Evolutionary conservation across 1,284 basidiomycete genomes (phyloP).

Genomic region (Prillingera fragicola): DNA sequence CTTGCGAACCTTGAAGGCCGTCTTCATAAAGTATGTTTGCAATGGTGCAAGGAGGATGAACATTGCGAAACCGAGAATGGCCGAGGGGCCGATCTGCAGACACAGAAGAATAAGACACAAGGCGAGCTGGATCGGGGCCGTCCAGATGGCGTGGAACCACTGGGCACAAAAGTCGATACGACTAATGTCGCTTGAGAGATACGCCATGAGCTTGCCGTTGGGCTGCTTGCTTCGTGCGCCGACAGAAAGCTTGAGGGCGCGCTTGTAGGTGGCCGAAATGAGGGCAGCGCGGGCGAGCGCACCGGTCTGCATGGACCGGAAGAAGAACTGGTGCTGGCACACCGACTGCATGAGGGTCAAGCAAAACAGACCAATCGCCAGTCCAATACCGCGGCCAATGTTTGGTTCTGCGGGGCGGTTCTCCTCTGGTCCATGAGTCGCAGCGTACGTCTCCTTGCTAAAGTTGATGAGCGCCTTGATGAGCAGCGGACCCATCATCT

Average conservation of each 20-base stretch:
- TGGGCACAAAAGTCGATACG: conserved; percentile 44
- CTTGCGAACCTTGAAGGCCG: conserved; percentile 59
- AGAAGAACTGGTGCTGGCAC: conserved; percentile 69
- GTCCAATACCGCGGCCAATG: conserved; percentile 62
- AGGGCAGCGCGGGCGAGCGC: conserved; percentile 65
- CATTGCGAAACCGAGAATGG: conserved; percentile 69
- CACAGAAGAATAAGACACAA: conserved; percentile 52
- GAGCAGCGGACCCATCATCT: conserved; percentile 62
- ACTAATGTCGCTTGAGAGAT: conserved; percentile 65
- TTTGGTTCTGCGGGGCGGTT: too few species aligned
- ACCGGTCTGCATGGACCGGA: conserved; percentile 66
- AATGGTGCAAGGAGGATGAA: conserved; percentile 65
- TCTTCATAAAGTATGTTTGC: conserved; percentile 65
- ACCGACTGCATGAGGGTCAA: conserved; percentile 58
- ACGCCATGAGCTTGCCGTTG: conserved; percentile 67
- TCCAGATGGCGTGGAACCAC: conserved; percentile 52
- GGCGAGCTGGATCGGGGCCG: conserved; percentile 60
- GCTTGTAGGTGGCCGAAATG: conserved; percentile 68
- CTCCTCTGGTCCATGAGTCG: conserved; percentile 26
- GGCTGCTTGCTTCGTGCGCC: conserved; percentile 60
- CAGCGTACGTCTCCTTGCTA: conserved; percentile 53
- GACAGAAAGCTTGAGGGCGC: conserved; percentile 61
- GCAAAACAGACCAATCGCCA: conserved; percentile 65
- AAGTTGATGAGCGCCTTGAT: conserved; percentile 67
- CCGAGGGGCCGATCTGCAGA: conserved; percentile 63